A percentile compares a stretch with the other conserved stretches of the same genome.
These are phyloP conservation scores for Penicillium cataractarum DNA, from an alignment of 495 filamentous ascomycete genomes.

Conservation along the genomic window DNA sequence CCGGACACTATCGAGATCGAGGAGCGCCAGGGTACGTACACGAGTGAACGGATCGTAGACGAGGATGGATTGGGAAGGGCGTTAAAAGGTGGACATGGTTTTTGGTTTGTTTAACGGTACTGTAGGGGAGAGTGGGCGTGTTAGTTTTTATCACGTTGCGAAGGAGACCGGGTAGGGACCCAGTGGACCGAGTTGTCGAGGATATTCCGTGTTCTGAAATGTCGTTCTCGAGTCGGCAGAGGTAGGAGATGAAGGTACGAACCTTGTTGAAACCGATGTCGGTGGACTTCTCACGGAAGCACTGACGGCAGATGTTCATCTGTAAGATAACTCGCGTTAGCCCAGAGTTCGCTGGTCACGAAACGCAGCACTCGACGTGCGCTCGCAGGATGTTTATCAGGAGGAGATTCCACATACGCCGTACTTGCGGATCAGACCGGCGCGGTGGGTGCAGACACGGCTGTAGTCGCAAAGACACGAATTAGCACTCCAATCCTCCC, in stretches of 20 bases:
- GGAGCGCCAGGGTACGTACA: constrained; percentile 29
- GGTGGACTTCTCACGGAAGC: constrained; percentile 94
- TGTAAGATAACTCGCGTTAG: constrained; percentile 34
- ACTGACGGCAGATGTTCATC: constrained; percentile 99
- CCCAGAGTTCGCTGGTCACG: neutral
- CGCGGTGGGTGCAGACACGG: constrained; percentile 94
- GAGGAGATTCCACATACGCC: constrained; percentile 66
- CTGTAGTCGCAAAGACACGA: constrained; percentile 49
- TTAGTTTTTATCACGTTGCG: constrained; percentile 23
- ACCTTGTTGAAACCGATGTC: constrained; percentile 99
- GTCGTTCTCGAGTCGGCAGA: neutral
- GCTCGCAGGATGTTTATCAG: neutral
- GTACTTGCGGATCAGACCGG: constrained; percentile 98
- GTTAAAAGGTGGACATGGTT: constrained; percentile 36
- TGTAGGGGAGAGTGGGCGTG: constrained; percentile 27
- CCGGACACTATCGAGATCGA: constrained; percentile 27
- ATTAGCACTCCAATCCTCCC: constrained; percentile 31
- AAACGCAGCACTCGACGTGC: neutral
- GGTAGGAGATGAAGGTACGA: constrained; percentile 30
- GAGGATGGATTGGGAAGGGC: constrained; percentile 40
- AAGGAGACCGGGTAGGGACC: too few species aligned
- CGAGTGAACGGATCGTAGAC: constrained; percentile 38
- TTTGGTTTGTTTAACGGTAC: constrained; percentile 56
- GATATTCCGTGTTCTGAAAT: neutral
- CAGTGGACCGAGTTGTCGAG: too few species aligned